phyloP scores from a whole-genome alignment of 345 rosid species.

The Hirschfeldia incana region DNA sequence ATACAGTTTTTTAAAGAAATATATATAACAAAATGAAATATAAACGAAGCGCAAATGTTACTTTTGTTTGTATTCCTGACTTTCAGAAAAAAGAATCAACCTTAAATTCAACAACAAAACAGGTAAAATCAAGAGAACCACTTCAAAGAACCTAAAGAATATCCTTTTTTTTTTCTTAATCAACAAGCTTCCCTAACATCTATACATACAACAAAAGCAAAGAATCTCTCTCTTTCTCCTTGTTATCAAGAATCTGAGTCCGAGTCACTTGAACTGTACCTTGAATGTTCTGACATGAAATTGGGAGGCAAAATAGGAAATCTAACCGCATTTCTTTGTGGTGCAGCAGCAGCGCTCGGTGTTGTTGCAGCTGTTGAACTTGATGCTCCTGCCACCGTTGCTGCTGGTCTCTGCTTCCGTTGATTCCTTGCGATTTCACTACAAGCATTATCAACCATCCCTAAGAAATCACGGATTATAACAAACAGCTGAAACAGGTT shows the following conservation, averaged over 20 bases:
- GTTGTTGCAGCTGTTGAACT: constrained; percentile 20
- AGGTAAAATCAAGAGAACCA: constrained; percentile 2
- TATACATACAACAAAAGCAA: constrained; percentile 30
- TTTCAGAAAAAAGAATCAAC: constrained; percentile 1
- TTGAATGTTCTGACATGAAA: constrained; percentile 57
- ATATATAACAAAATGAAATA: constrained; percentile 4
- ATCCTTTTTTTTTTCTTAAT: neutral
- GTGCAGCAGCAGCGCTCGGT: neutral
- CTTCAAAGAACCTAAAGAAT: constrained; percentile 22
- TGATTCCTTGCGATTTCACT: constrained; percentile 63
- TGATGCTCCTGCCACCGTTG: constrained; percentile 29
- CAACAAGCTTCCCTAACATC: constrained; percentile 27
- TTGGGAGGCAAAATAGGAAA: constrained; percentile 66
- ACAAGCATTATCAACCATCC: constrained; percentile 78
- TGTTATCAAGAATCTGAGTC: constrained; percentile 56
- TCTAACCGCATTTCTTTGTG: constrained; percentile 45
- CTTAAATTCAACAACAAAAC: constrained; percentile 8
- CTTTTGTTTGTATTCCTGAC: constrained; percentile 7
- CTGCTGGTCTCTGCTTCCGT: constrained; percentile 47
- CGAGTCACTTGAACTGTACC: constrained; percentile 60
- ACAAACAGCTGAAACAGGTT: constrained; percentile 62
- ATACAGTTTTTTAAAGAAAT: neutral
- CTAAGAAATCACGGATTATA: constrained; percentile 70
- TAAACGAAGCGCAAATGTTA: constrained; percentile 13
- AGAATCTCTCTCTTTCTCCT: neutral